Conservation (phyloP, 2,329 filamentous ascomycete genomes). For the Didymella lethalis region DNA sequence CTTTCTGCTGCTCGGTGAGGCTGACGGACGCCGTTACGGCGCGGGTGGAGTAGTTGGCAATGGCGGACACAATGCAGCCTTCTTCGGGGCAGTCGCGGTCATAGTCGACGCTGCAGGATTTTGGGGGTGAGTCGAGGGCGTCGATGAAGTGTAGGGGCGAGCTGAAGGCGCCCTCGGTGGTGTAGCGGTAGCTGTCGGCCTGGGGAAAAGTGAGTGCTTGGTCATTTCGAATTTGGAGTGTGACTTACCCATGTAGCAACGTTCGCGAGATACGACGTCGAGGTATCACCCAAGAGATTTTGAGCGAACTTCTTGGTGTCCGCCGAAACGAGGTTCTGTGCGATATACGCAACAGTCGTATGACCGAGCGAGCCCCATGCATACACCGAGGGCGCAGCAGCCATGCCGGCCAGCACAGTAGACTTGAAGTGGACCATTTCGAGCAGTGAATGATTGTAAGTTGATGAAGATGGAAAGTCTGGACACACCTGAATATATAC, state of each 20-base stretch:
- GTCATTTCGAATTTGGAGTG: background rate
- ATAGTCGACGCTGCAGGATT: conserved; percentile 58
- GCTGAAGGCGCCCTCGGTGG: conserved; percentile 57
- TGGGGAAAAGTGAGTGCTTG: background rate
- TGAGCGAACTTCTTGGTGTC: conserved; percentile 56
- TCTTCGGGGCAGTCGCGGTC: conserved; percentile 60
- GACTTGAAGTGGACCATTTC: conserved; percentile 38
- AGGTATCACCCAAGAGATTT: conserved; percentile 54
- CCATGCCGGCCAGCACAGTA: conserved; percentile 35
- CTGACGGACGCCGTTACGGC: conserved; percentile 45
- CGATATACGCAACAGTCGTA: conserved; percentile 63
- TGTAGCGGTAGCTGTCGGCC: conserved; percentile 61
- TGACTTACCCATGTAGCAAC: conserved; percentile 60
- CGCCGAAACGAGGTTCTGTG: conserved; percentile 57
- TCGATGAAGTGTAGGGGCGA: conserved; percentile 62
- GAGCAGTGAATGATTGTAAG: background rate
- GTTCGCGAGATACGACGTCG: conserved; percentile 58
- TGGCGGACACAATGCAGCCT: conserved; percentile 62
- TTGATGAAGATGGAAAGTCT: conserved; percentile 6
- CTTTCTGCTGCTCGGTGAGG: conserved; percentile 51
- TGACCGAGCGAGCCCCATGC: conserved; percentile 65
- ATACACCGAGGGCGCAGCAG: conserved; percentile 32
- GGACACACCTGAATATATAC: conserved; percentile 20
- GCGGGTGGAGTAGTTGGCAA: conserved; percentile 58
- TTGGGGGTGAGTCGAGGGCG: conserved; percentile 58